A percentile compares a stretch with the other conserved stretches of the same genome.
These are phyloP conservation scores for Ceratobasidium sp. DNA, from an alignment of 1,284 basidiomycete species.

Conservation along the genomic window DNA sequence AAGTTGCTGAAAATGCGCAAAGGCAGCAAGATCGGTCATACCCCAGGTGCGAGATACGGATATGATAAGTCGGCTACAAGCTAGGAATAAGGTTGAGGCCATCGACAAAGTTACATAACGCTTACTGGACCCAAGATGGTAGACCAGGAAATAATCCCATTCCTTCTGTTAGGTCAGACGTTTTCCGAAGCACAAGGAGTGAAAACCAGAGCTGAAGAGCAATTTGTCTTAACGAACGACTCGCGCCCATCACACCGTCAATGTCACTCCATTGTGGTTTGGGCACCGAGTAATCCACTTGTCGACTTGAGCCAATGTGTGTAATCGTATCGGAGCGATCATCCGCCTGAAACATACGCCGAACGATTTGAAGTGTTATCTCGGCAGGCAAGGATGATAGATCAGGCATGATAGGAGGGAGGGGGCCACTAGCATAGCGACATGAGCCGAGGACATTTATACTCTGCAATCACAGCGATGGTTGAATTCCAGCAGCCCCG, in stretches of 20 bases:
- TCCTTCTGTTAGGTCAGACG: constrained; percentile 34
- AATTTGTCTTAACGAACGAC: constrained; percentile 15
- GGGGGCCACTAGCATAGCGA: constrained; percentile 18
- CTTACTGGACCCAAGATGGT: constrained; percentile 37
- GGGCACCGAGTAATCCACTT: background rate
- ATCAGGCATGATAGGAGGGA: constrained; percentile 21
- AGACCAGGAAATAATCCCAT: constrained; percentile 24
- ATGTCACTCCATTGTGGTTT: constrained; percentile 31
- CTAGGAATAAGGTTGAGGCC: constrained; percentile 1
- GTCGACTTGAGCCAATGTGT: background rate
- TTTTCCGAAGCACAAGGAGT: constrained; percentile 27
- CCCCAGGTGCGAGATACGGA: constrained; percentile 24
- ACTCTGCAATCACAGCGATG: constrained; percentile 20
- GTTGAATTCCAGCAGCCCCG: constrained; percentile 16
- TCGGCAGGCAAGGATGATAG: constrained; percentile 26
- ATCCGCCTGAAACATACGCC: constrained; percentile 20
- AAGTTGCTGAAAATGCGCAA: constrained; percentile 25
- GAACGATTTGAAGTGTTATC: constrained; percentile 37
- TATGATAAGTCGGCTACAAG: constrained; percentile 20
- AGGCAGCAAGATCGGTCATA: constrained; percentile 30
- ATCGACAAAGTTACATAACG: background rate
- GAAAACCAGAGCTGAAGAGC: constrained; percentile 30
- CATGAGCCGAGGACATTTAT: constrained; percentile 33
- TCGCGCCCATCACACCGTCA: constrained; percentile 15
- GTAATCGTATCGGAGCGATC: constrained; percentile 3